Percentiles rank a stretch among this genome's conserved stretches.
These are phyloP conservation scores for Colletotrichum eleusines DNA, from an alignment of 2,329 filamentous ascomycete genomes.

Conservation along the genomic window DNA sequence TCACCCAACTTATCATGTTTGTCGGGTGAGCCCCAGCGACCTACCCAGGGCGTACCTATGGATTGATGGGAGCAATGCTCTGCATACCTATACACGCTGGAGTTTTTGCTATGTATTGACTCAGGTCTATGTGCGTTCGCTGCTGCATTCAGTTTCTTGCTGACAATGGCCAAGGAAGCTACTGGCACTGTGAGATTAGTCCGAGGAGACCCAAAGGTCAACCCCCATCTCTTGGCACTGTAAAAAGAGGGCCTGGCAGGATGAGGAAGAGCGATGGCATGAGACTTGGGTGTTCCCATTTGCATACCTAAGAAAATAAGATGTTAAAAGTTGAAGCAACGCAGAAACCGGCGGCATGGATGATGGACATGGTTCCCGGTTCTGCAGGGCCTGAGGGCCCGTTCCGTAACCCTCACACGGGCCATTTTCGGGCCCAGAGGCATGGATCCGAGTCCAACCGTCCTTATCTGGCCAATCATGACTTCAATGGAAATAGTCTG, in stretches of 20 bases:
- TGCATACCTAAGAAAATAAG: not conserved
- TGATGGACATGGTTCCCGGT: not conserved
- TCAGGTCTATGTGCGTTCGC: not conserved
- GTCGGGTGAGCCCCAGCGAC: not conserved
- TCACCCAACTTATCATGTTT: not conserved
- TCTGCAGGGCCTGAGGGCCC: not conserved
- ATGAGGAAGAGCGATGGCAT: not conserved
- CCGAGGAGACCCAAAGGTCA: not conserved
- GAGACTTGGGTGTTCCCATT: not conserved
- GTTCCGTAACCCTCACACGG: slow-evolving; percentile 14
- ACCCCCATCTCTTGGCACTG: not conserved
- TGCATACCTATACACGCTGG: not conserved
- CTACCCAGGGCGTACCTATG: not conserved
- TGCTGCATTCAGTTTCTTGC: not conserved
- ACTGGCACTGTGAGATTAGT: not conserved
- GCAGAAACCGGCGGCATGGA: not conserved
- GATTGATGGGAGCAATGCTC: not conserved
- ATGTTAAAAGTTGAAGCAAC: slow-evolving; percentile 4
- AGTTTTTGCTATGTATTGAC: not conserved
- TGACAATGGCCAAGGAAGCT: not conserved
- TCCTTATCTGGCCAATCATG: slow-evolving; percentile 15
- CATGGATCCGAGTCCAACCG: slow-evolving; percentile 18
- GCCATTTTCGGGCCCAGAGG: slow-evolving; percentile 18
- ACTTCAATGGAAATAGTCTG: no score
- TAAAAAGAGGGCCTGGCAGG: not conserved